A percentile compares a stretch with the other conserved stretches of the same genome.
phyloP scores from a whole-genome alignment of 2,329 filamentous ascomycete species.

The Colletotrichum australisinense region DNA sequence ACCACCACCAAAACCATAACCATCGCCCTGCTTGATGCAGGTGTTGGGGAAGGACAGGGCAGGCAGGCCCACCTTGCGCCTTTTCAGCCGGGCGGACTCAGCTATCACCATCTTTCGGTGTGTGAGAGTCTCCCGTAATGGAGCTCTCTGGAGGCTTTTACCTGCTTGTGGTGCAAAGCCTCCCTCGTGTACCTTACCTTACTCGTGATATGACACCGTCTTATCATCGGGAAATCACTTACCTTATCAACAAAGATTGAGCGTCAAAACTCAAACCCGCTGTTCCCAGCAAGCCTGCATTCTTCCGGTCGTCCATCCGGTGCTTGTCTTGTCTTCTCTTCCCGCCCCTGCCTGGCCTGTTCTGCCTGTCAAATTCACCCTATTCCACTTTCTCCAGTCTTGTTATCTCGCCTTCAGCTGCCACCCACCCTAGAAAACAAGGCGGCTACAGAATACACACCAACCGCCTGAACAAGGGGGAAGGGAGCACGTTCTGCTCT shows the following conservation, averaged over 20 bases:
- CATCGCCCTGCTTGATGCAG: not conserved
- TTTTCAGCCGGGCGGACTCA: not conserved
- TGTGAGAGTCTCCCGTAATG: not conserved
- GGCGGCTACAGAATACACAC: conserved; percentile 7
- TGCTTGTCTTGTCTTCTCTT: not conserved
- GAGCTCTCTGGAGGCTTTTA: conserved; percentile 3
- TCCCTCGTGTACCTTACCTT: conserved; percentile 21
- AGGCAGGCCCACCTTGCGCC: conserved; percentile 17
- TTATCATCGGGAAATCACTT: conserved; percentile 2
- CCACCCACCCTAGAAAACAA: not conserved
- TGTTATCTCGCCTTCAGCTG: conserved; percentile 27
- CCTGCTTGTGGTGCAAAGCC: conserved; percentile 12
- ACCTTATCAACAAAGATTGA: conserved; percentile 10
- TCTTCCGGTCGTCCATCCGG: not conserved
- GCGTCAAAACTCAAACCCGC: conserved; percentile 9
- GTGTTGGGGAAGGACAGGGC: conserved; percentile 3
- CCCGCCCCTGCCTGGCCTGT: conserved; percentile 10
- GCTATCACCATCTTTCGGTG: conserved; percentile 13
- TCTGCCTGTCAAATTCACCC: conserved; percentile 14
- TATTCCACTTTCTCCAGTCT: conserved; percentile 11
- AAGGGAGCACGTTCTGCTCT: not conserved
- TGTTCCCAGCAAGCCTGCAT: not conserved
- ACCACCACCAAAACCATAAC: conserved; percentile 13
- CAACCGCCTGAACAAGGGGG: conserved; percentile 10
- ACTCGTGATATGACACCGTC: conserved; percentile 23